Base-by-base conservation (phyloP, 768 basidiomycete genomes). In the Suillus paluster region DNA sequence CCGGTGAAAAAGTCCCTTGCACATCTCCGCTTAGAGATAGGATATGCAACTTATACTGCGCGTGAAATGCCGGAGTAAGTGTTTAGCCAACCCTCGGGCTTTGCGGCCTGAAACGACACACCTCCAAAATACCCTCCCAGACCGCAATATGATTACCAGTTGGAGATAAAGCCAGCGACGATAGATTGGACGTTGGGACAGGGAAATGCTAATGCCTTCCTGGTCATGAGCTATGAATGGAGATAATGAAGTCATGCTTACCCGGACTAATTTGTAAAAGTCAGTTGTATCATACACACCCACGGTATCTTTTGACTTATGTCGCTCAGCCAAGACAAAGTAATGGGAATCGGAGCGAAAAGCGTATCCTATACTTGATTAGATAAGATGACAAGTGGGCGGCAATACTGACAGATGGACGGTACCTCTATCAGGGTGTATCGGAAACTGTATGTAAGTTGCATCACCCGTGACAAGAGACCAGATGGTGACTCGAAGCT, bases 401-500 rank as follows among this genome's bases (percentile, higher is more conserved):
- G 21, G 45, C 27, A 39, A 30, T 25, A 42, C 39, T 30, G 8
- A 19, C 19, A 30, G 30, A 30, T 30, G 12, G 30, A 33, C 57
- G 14, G 52, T 73, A 92, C 92, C 92, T 84, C 82, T 84, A 69
- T 91, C 91, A 38, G 89, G 87, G 73, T 93, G 87, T 34, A 94
- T 82, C 23, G 94, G 93, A 71, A 86, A 92, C 70, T 95, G 94
- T 38, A 96, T 92, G 67, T 94, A 88, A 0, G 86, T 91, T n/a
- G 91, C 88, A 6, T 79, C 75, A 25, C 90, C 91, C 1, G 86
- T 89, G 2, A 86, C 77, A 27, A 97, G 78, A 14, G 92, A 94
- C 90, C 95, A 95, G 48, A 96, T 79, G 2, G 93, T 91, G 12
- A 97, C 85, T 57, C 94, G 84, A 48, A 97, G 83, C 95, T 97